These are phyloP conservation scores for Penicillium sp. DNA, from an alignment of 2,329 filamentous ascomycete species.

Conservation along the genomic window DNA sequence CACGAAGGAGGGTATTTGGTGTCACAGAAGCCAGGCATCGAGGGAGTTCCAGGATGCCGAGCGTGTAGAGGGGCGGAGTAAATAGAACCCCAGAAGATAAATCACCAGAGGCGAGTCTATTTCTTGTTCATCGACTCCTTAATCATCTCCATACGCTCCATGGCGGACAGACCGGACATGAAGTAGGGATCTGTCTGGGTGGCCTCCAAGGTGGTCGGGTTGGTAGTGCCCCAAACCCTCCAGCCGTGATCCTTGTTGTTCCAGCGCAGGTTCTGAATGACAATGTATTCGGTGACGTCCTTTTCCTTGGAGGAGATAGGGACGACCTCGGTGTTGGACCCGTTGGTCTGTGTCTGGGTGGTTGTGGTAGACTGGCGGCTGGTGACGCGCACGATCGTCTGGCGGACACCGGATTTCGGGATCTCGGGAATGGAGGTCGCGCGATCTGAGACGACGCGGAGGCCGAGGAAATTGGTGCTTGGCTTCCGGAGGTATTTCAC, in stretches of 20 bases:
- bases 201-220: constrained; percentile 44
- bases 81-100: background rate
- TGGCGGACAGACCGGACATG: constrained; percentile 33
- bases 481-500: constrained; percentile 41
- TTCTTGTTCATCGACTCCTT: constrained; percentile 21
- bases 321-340: background rate
- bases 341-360: background rate
- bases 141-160: constrained; percentile 39
- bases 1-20: background rate
- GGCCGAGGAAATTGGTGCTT: constrained; percentile 38
- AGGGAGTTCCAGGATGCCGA: background rate
- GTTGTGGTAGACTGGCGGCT: constrained; percentile 41
- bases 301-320: constrained; percentile 37
- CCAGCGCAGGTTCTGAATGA: constrained; percentile 50
- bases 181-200: constrained; percentile 40
- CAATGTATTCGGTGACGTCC: constrained; percentile 53
- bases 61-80: background rate
- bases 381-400: constrained; percentile 42
- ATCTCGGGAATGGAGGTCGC: constrained; percentile 43
- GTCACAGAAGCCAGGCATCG: background rate
- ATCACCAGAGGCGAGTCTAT: constrained; percentile 1
- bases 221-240: constrained; percentile 54
- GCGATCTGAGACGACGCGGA: constrained; percentile 45
- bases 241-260: constrained; percentile 47
- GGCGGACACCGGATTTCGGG: constrained; percentile 41